Base-by-base conservation (phyloP, 257 asterid species). In the Penstemon davidsonii region DNA sequence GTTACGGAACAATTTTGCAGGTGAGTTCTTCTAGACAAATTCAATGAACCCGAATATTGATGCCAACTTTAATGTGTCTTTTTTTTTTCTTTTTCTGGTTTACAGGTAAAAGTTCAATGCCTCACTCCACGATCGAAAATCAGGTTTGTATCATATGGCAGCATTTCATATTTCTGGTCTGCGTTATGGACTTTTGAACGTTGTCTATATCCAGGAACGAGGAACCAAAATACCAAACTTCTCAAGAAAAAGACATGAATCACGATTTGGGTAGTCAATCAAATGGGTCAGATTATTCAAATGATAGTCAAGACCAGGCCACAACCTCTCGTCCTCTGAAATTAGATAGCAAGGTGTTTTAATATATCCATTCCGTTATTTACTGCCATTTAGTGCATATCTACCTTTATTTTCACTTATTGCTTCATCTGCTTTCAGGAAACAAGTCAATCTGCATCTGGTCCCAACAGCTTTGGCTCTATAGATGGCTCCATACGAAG, bases 61-160 rank as follows among this genome's bases (percentile, higher is more conserved):
- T 64, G 67, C 67, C 57, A 53, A 64, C 7, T 38, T 13, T 13
- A n/a, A 19, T 69, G 3, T 75, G 57, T n/a, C n/a, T n/a, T n/a
- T n/a, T n/a, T 38, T 43, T 66, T 44, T 58, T 54, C 2, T 25
- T 25, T 62, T n/a, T 73, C 51, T 68, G 66, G 58, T 13, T 77
- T 77, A 33, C 87, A 92, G 98, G 81, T 88, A 58, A 90, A 87
- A 78, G 64, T 93, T 62, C 97, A 90, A 36, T 85, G 97, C 76
- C 76, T 75, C 42, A 75, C 82, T 50, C 84, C 91, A 55, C 81
- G 83, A 75, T 73, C 87, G 40, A 84, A 73, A 63, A 58, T 51
- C 79, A 75, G 96, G 97, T 90, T 55, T 62, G 84, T 78, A 15
- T 55, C 75, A 37, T 54, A 7, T 68, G n/a, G n/a, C n/a, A 25